A percentile compares a stretch with the other conserved stretches of the same genome.
Evolutionary conservation across 192 early-diverging fungal genomes (phyloP).

Genomic region (Gamsiella multidivaricata): DNA sequence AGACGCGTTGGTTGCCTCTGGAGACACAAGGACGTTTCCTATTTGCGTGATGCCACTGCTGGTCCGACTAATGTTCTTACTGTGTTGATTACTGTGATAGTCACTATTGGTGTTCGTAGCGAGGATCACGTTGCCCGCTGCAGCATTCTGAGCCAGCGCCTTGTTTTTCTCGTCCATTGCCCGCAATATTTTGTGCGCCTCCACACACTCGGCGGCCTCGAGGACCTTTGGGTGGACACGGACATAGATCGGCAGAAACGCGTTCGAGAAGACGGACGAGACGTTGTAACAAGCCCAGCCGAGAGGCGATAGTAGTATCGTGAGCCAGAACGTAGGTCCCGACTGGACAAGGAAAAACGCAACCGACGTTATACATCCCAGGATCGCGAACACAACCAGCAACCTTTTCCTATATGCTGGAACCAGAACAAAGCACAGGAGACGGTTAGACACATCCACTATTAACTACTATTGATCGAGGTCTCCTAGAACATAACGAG

Average conservation of each 20-base stretch:
- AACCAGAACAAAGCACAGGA: too few relatives aligned
- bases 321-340: constrained; percentile 25
- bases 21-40: not conserved
- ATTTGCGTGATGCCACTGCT: not conserved
- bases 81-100: not conserved
- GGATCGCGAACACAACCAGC: constrained; percentile 41
- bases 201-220: constrained; percentile 23
- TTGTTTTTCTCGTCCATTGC: constrained; percentile 25
- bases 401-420: constrained; percentile 38
- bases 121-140: too few relatives aligned
- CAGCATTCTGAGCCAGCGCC: not conserved
- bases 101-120: not conserved
- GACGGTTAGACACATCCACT: not conserved
- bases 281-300: constrained; percentile 58
- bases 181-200: not conserved
- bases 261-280: constrained; percentile 61
- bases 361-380: constrained; percentile 39
- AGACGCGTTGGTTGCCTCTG: not conserved
- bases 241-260: constrained; percentile 61
- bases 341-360: constrained; percentile 34
- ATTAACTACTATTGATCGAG: constrained; percentile 2
- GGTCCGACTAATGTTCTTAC: not conserved
- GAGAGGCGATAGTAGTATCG: constrained; percentile 22
- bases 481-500: too few relatives aligned
- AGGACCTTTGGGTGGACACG: constrained; percentile 55